Evolutionary conservation across 192 early-diverging fungal genomes (phyloP).

Genomic region (Coemansia erecta): DNA sequence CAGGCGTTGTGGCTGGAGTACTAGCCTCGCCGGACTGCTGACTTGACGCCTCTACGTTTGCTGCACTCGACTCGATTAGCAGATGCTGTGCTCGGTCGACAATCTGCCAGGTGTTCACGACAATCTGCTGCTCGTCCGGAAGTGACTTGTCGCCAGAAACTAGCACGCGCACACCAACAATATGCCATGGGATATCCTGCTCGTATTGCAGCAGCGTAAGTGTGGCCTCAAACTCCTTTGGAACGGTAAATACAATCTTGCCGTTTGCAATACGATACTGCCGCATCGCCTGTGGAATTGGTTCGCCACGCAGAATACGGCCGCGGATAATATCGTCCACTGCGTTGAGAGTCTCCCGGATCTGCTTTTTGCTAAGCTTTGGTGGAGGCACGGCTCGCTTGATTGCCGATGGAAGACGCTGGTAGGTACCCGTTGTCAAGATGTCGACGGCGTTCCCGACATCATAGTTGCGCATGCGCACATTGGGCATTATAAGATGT

Average conservation of each 20-base stretch:
- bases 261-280: conserved; percentile 65
- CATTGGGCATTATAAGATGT: conserved; percentile 53
- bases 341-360: conserved; percentile 58
- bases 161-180: conserved; percentile 68
- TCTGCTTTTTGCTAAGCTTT: conserved; percentile 58
- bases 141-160: conserved; percentile 48
- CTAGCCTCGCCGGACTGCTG: not conserved
- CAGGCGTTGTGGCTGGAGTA: not conserved
- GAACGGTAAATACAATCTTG: conserved; percentile 68
- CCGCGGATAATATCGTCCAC: conserved; percentile 71
- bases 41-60: not conserved
- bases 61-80: conserved; percentile 23
- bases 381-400: conserved; percentile 65
- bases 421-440: conserved; percentile 79
- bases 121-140: conserved; percentile 22
- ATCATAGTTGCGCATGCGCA: conserved; percentile 77
- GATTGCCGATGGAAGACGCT: conserved; percentile 72
- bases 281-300: conserved; percentile 66
- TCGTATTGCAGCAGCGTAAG: conserved; percentile 68
- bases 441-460: conserved; percentile 81
- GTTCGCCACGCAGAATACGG: conserved; percentile 70
- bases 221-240: conserved; percentile 57
- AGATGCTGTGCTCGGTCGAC: conserved; percentile 29
- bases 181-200: conserved; percentile 62
- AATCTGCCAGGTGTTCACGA: conserved; percentile 35